phyloP scores from a whole-genome alignment of 768 basidiomycete genomes.

The Tylopilus sp. region DNA sequence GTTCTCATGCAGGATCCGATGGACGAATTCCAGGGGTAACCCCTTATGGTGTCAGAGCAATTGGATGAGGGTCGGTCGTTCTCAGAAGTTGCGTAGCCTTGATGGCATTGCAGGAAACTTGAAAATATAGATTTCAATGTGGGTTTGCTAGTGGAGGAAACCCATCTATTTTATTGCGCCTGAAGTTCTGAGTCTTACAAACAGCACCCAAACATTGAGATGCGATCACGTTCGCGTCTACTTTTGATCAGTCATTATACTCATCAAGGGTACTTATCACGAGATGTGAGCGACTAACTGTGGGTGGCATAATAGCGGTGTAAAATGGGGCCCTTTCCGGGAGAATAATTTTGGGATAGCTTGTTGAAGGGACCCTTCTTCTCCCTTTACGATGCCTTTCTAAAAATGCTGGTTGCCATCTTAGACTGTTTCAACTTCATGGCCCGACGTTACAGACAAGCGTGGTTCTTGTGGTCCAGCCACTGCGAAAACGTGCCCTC shows the following conservation, averaged over 20 bases:
- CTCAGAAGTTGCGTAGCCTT: slow-evolving; percentile 13
- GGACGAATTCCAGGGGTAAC: slow-evolving; percentile 2
- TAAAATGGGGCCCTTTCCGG: neutral
- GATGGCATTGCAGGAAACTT: neutral
- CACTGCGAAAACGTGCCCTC: neutral
- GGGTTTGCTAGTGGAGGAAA: slow-evolving; percentile 1
- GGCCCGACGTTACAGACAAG: neutral
- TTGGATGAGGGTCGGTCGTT: slow-evolving; percentile 2
- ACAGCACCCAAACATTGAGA: neutral
- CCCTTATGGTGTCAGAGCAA: slow-evolving; percentile 8
- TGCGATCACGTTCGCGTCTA: neutral
- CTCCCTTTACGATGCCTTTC: neutral
- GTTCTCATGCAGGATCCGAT: slow-evolving; percentile 22
- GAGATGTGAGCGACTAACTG: neutral
- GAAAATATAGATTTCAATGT: too few species aligned
- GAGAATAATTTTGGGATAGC: neutral
- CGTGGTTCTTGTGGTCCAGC: neutral
- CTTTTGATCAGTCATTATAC: too few species aligned
- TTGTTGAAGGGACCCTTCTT: neutral
- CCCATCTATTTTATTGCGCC: neutral
- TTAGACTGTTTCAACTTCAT: neutral
- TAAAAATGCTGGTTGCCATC: neutral
- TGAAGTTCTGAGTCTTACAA: neutral
- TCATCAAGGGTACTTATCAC: slow-evolving; percentile 4
- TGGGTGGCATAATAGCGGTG: neutral